phyloP scores from a whole-genome alignment of 805 yeast species.

The Saccharomycopsis amapae region DNA sequence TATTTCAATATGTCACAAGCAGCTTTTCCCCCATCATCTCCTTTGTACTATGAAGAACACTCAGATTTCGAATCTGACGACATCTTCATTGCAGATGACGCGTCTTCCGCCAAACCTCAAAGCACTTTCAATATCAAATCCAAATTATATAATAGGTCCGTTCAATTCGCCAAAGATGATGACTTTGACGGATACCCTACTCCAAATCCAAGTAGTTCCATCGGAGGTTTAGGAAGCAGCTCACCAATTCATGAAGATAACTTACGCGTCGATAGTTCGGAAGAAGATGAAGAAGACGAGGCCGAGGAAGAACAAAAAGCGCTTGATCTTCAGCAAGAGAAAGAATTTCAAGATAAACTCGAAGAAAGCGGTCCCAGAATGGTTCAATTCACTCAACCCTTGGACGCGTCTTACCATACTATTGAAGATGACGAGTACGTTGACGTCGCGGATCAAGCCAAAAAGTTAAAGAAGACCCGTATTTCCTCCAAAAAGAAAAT shows the following conservation, averaged over 20 bases:
- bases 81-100: neutral
- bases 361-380: conserved; percentile 13
- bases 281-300: conserved; percentile 5
- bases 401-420: conserved; percentile 6
- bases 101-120: neutral
- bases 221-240: conserved; percentile 11
- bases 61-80: conserved; percentile 1
- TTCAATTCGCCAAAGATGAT: neutral
- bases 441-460: conserved; percentile 4
- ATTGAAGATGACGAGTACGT: conserved; percentile 5
- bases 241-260: conserved; percentile 14
- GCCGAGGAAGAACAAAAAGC: neutral
- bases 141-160: neutral
- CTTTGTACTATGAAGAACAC: conserved; percentile 9
- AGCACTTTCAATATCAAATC: neutral
- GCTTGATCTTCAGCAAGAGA: neutral
- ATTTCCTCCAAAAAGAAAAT: conserved; percentile 21
- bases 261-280: neutral
- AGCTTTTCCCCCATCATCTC: conserved; percentile 15
- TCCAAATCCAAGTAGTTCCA: conserved; percentile 21
- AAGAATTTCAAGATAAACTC: neutral
- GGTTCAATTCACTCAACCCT: conserved; percentile 15
- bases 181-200: conserved; percentile 16
- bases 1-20: too few relatives aligned
- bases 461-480: conserved; percentile 9